A percentile compares a stretch with the other conserved stretches of the same genome.
Conservation (phyloP, 225 moss, liverwort and hornwort species). For the Anthoceros angustus region DNA sequence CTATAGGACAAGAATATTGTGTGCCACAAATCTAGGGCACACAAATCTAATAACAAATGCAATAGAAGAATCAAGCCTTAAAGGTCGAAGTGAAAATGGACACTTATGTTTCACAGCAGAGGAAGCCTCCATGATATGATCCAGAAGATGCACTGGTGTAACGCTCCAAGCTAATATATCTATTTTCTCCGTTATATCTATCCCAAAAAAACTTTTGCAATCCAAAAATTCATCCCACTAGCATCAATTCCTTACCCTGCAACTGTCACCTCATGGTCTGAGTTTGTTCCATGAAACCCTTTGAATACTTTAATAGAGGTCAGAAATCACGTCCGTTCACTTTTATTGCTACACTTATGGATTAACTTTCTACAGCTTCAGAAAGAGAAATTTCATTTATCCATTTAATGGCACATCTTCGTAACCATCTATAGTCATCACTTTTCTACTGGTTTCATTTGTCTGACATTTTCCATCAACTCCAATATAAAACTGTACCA, state of each 20-base stretch:
- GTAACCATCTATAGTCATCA: not conserved
- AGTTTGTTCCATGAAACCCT: slow-evolving; percentile 19
- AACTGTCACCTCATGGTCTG: slow-evolving; percentile 25
- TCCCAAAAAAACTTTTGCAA: slow-evolving; percentile 25
- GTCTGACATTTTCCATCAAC: not conserved
- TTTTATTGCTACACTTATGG: not conserved
- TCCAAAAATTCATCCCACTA: slow-evolving; percentile 17
- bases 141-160: slow-evolving; percentile 12
- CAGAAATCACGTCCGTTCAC: not conserved
- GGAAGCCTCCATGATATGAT: slow-evolving; percentile 22
- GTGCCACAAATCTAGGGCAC: slow-evolving; percentile 10
- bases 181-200: slow-evolving; percentile 17
- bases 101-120: slow-evolving; percentile 12
- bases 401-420: not conserved
- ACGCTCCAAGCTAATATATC: slow-evolving; percentile 23
- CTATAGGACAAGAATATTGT: slow-evolving; percentile 10
- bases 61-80: not conserved
- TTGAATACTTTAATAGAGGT: slow-evolving; percentile 16
- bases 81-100: slow-evolving; percentile 7
- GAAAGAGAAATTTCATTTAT: not conserved
- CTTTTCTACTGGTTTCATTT: not conserved
- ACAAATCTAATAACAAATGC: not conserved
- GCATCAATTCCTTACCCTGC: slow-evolving; percentile 19
- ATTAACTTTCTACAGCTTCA: not conserved
- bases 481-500: not conserved